Percentiles rank a stretch among this genome's conserved stretches.
phyloP scores from a whole-genome alignment of 129 eudicot genomes.

The Rutidosis leptorrhynchoides region DNA sequence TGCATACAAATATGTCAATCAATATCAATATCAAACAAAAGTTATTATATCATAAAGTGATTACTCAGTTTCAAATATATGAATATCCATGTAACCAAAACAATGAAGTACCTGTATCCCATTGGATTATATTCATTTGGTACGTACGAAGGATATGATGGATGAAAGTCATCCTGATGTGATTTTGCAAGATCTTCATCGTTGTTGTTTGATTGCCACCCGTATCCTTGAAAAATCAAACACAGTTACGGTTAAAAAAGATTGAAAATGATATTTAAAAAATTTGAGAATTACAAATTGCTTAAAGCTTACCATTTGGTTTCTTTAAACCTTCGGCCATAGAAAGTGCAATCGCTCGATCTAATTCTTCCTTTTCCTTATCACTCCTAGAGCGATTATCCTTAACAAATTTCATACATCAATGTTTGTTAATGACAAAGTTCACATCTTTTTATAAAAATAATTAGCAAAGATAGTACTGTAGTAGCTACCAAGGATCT shows the following conservation, averaged over 20 bases:
- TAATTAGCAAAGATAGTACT: conserved; percentile 21
- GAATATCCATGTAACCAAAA: conserved; percentile 4
- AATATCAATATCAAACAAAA: conserved; percentile 27
- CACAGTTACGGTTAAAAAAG: neutral
- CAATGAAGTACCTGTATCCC: conserved; percentile 47
- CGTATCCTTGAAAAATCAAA: conserved; percentile 42
- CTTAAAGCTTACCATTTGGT: conserved; percentile 51
- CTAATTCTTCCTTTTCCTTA: conserved; percentile 86
- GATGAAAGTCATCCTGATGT: conserved; percentile 42
- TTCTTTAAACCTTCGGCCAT: conserved; percentile 70
- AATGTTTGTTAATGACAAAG: neutral
- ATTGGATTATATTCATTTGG: conserved; percentile 51
- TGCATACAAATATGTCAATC: conserved; percentile 9
- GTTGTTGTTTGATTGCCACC: conserved; percentile 45
- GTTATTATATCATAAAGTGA: conserved; percentile 3
- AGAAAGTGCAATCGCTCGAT: conserved; percentile 84
- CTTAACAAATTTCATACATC: conserved; percentile 36
- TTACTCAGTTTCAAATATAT: neutral
- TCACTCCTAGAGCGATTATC: conserved; percentile 60
- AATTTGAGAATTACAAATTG: neutral
- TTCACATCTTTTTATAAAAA: conserved; percentile 18
- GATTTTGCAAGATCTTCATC: conserved; percentile 60
- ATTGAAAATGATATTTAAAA: neutral
- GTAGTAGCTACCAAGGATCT: conserved; percentile 50
- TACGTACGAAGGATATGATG: conserved; percentile 64